Percentiles rank a stretch among this genome's conserved stretches.
phyloP scores from a whole-genome alignment of 306 rosid species.

The Rosa lucieae region DNA sequence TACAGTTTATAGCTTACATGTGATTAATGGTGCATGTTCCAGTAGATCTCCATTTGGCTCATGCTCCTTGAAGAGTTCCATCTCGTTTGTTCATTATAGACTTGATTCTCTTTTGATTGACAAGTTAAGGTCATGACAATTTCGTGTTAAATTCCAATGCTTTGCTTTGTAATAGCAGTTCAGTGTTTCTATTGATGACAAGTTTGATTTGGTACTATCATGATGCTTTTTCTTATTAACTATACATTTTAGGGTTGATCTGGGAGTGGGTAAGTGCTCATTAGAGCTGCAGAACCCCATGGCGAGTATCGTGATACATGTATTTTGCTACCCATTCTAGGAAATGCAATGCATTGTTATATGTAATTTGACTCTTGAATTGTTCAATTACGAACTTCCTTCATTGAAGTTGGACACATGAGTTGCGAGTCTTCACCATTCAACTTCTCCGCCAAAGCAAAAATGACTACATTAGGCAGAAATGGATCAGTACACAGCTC shows the following conservation, averaged over 20 bases:
- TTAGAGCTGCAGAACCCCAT: not conserved
- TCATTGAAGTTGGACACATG: not conserved
- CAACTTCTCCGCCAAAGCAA: too few species aligned
- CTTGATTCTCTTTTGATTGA: not conserved
- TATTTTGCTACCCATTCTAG: not conserved
- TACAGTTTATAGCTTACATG: conserved; percentile 36
- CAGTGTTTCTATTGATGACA: conserved; percentile 12
- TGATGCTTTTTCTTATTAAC: not conserved
- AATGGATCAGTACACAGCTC: not conserved
- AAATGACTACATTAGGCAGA: not conserved
- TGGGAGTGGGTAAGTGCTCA: not conserved
- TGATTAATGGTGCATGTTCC: conserved; percentile 40
- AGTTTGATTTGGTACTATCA: not conserved
- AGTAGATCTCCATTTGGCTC: conserved; percentile 19
- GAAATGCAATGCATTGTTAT: not conserved
- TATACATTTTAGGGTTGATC: not conserved
- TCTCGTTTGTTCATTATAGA: conserved; percentile 25
- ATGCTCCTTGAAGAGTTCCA: conserved; percentile 23
- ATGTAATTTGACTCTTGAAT: not conserved
- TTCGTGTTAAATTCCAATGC: not conserved
- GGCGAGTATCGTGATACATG: not conserved
- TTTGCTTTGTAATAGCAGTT: conserved; percentile 14
- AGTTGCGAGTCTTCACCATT: not conserved
- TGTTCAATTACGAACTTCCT: not conserved
- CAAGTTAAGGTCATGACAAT: not conserved